Percentiles rank a stretch among this genome's conserved stretches.
Evolutionary conservation across 2,329 filamentous ascomycete species (phyloP).

Genomic region (Parascedosporium putredinis): DNA sequence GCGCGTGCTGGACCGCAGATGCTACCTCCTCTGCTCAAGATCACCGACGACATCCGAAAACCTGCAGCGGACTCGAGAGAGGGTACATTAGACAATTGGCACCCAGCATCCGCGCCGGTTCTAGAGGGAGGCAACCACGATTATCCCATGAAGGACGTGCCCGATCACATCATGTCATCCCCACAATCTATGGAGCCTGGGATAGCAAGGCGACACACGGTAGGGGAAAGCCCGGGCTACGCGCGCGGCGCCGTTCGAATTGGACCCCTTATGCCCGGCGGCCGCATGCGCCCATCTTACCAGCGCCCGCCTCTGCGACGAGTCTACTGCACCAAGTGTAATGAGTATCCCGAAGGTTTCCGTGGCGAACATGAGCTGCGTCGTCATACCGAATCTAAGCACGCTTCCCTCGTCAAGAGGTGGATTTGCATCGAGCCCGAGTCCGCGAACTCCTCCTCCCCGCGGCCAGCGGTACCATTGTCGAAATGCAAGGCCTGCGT

Average conservation of each 20-base stretch:
- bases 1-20: slow-evolving; percentile 7
- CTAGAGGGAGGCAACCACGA: slow-evolving; percentile 7
- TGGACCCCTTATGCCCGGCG: slow-evolving; percentile 30
- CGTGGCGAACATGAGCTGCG: slow-evolving; percentile 80
- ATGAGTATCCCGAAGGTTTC: slow-evolving; percentile 76
- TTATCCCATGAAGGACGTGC: slow-evolving; percentile 3
- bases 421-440: slow-evolving; percentile 47
- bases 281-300: slow-evolving; percentile 32
- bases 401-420: slow-evolving; percentile 42
- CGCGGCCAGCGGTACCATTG: slow-evolving; percentile 40
- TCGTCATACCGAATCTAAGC: slow-evolving; percentile 52
- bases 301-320: slow-evolving; percentile 53
- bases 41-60: slow-evolving; percentile 7
- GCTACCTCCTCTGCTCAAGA: slow-evolving; percentile 6
- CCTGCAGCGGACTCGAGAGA: slow-evolving; percentile 3
- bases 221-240: slow-evolving; percentile 34
- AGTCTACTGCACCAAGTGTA: slow-evolving; percentile 68
- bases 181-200: slow-evolving; percentile 19
- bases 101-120: slow-evolving; percentile 9
- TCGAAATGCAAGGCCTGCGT: slow-evolving; percentile 47
- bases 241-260: slow-evolving; percentile 24
- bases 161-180: slow-evolving; percentile 17
- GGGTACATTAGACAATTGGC: slow-evolving; percentile 9
- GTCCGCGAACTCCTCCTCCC: slow-evolving; percentile 22
- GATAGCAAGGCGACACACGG: slow-evolving; percentile 31